These are phyloP conservation scores for Plasmodium inui DNA, from an alignment of 169 alveolate genomes.

Conservation along the genomic window DNA sequence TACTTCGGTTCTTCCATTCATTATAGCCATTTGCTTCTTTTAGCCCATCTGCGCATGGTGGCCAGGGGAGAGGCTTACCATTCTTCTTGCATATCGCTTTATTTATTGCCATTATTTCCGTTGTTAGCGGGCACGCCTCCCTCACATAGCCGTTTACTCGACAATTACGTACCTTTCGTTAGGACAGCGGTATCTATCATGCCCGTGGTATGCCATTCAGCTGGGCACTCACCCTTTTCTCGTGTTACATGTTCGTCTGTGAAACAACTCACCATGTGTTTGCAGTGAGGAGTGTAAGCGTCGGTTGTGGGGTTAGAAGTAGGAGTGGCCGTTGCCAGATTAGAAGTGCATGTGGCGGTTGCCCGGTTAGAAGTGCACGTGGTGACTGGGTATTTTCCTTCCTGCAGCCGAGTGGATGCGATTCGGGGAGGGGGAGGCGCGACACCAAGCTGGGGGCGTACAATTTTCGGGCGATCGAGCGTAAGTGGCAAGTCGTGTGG, in stretches of 20 bases:
- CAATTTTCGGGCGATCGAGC: slow-evolving; percentile 21
- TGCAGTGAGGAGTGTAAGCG: not conserved
- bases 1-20: not conserved
- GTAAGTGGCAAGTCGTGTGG: slow-evolving; percentile 70
- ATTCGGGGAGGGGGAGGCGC: not conserved
- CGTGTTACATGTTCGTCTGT: not conserved
- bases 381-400: not conserved
- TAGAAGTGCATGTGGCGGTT: too few species aligned
- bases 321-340: too few species aligned
- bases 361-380: not conserved
- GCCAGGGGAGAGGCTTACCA: not conserved
- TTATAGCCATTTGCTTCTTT: not conserved
- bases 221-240: not conserved
- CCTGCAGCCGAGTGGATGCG: not conserved
- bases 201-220: slow-evolving; percentile 13
- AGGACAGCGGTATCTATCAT: not conserved
- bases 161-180: not conserved
- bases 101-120: not conserved
- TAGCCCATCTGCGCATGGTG: not conserved
- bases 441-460: not conserved
- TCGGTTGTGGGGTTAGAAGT: too few species aligned
- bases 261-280: not conserved
- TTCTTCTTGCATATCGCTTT: not conserved
- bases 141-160: not conserved
- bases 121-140: not conserved